A percentile compares a stretch with the other conserved stretches of the same genome.
phyloP scores from a whole-genome alignment of 305 asterid species.

The Rubia occidens region DNA sequence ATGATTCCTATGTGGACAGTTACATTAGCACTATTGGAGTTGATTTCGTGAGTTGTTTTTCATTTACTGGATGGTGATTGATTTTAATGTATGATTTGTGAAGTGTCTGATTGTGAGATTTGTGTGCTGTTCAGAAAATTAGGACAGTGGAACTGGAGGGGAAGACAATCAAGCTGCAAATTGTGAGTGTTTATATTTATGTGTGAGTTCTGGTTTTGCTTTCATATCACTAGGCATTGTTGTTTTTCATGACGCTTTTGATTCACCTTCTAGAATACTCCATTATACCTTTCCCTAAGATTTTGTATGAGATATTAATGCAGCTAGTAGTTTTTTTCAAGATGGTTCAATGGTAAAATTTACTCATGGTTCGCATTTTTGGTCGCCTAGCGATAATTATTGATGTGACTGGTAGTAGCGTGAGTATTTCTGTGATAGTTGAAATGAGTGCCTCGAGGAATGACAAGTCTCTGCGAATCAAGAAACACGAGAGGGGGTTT shows the following conservation, averaged over 20 bases:
- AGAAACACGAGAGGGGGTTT: not conserved
- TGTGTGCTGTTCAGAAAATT: slow-evolving; percentile 54
- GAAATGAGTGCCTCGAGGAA: not conserved
- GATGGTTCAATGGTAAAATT: too few relatives aligned
- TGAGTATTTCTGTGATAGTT: not conserved
- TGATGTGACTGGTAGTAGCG: not conserved
- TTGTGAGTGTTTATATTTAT: slow-evolving; percentile 46
- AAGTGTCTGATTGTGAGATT: not conserved
- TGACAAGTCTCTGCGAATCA: not conserved
- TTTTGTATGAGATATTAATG: not conserved
- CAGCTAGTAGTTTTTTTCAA: not conserved
- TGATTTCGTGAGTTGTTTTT: slow-evolving; percentile 58
- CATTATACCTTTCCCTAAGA: not conserved
- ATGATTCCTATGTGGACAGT: slow-evolving; percentile 91
- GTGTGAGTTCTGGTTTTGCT: not conserved
- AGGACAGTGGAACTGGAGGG: slow-evolving; percentile 87
- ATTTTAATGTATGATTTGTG: not conserved
- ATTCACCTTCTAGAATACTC: not conserved
- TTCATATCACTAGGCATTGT: too few relatives aligned
- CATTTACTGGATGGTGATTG: not conserved
- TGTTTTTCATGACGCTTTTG: not conserved
- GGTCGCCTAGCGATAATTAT: not conserved
- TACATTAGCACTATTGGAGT: slow-evolving; percentile 95
- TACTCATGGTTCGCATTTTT: not conserved
- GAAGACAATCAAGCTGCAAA: slow-evolving; percentile 86